Base-by-base conservation (phyloP, 1,139 yeast species). In the Lodderomyces parapsilosis region DNA sequence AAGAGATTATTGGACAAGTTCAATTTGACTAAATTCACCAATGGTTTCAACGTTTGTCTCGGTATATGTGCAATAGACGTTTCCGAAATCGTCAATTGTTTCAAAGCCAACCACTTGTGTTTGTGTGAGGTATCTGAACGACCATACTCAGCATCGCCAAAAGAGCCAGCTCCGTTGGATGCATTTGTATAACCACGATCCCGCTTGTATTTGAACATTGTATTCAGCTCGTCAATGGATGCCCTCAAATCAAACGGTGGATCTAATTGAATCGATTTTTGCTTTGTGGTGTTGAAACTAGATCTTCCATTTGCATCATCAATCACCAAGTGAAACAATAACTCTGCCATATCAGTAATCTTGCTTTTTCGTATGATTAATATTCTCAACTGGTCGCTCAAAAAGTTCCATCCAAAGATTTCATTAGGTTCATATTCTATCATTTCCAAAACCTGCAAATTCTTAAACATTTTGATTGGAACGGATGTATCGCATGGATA, bases 401-500 rank as follows among this genome's bases (percentile, higher is more conserved):
- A 57, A 11, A 63, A 54, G 55, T 81, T 73, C 88, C 88, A 82
- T 1, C 88, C 88, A 59, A 69, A 81, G 10, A 82, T 67, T 50
- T 81, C 86, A 49, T 80, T 79, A 14, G 86, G 84, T 47, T 80
- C 86, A 49, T 80, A 69, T 46, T 80, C 84, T 33, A 70, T 63
- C 4, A 83, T 60, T 55, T 82, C 88, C 41, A 82, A 64, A 18
- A 81, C 85, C 44, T 81, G 80, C 36, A 82, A 60, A 55, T 81
- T 83, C 49, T 80, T 80, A 57, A 82, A 82, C 63, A 80, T 71
- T 40, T 65, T 65, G 13, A 83, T 57, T 1, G 88, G 88, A 6
- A 83, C 83, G 2, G 85, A 75, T 1, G 87, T 81, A 54, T 82
- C 88, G 56, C 84, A 81, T 1, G 88, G 88, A 53, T 78, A 82